phyloP scores from a whole-genome alignment of 306 rosid species.

The Quercus rubra region DNA sequence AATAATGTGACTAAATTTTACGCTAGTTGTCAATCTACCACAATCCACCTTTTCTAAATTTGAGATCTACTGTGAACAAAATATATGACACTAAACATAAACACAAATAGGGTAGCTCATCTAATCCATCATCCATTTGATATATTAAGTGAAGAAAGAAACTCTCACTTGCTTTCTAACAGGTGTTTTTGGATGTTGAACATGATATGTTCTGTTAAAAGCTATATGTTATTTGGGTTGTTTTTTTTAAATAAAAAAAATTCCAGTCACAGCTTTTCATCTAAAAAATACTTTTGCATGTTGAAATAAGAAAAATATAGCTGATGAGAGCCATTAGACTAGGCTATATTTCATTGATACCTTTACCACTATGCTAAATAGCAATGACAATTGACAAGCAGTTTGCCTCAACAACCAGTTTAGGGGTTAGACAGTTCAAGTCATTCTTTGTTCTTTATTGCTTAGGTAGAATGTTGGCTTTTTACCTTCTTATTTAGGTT shows the following conservation, averaged over 20 bases:
- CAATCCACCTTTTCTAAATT: too few relatives aligned
- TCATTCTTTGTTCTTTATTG: too few relatives aligned
- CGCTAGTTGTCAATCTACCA: too few relatives aligned
- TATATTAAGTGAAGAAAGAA: neutral
- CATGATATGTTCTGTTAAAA: neutral
- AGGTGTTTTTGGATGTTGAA: neutral
- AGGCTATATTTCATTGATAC: neutral
- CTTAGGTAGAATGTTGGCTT: neutral
- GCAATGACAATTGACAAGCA: neutral
- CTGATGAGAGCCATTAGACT: neutral
- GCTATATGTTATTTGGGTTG: neutral
- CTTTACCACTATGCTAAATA: neutral
- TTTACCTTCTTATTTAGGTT: conserved; percentile 28
- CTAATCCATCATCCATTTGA: neutral
- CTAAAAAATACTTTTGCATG: neutral
- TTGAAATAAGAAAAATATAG: neutral
- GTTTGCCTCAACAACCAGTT: too few relatives aligned
- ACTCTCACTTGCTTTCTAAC: neutral
- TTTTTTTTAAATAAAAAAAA: neutral
- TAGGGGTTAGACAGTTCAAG: neutral
- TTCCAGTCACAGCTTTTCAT: neutral
- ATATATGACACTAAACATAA: too few relatives aligned
- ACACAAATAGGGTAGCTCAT: too few relatives aligned
- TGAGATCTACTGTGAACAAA: too few relatives aligned
- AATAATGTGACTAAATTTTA: too few relatives aligned